A percentile compares a stretch with the other conserved stretches of the same genome.
phyloP scores from a whole-genome alignment of 73 alveolate species.

The Paramecium tetraurelia region DNA sequence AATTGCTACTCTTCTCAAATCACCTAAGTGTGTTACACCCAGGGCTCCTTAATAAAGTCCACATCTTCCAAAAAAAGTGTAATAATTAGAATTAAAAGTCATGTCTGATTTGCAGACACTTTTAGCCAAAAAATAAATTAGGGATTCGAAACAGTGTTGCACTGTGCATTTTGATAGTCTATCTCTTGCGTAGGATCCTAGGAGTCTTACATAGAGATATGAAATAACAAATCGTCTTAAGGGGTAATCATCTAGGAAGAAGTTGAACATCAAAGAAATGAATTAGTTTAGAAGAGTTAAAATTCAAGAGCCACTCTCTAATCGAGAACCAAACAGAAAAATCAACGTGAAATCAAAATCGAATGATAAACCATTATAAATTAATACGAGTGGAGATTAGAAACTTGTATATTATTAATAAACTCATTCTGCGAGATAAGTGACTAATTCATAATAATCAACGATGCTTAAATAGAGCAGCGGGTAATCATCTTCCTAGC shows the following conservation, averaged over 20 bases:
- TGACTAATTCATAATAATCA: background rate
- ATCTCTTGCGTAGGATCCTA: background rate
- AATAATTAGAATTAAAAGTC: slow-evolving; percentile 30
- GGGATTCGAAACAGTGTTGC: background rate
- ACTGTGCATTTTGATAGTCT: slow-evolving; percentile 28
- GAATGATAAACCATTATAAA: slow-evolving; percentile 11
- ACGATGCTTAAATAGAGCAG: background rate
- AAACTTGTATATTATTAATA: slow-evolving; percentile 17
- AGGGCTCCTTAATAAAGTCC: slow-evolving; percentile 19
- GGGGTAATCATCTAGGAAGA: background rate
- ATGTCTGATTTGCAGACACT: slow-evolving; percentile 33
- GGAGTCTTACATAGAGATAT: slow-evolving; percentile 2
- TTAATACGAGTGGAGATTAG: slow-evolving; percentile 31
- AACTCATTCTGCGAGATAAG: slow-evolving; percentile 39
- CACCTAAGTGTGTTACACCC: slow-evolving; percentile 12
- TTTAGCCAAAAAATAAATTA: background rate
- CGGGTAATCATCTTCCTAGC: slow-evolving; percentile 18
- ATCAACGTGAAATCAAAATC: slow-evolving; percentile 22
- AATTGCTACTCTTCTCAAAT: background rate
- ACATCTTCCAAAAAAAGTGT: slow-evolving; percentile 4
- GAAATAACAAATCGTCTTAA: background rate
- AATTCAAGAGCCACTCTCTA: slow-evolving; percentile 9
- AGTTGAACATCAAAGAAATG: background rate
- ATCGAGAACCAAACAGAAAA: slow-evolving; percentile 28
- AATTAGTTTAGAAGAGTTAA: slow-evolving; percentile 26